Percentiles rank a stretch among this genome's conserved stretches.
These are phyloP conservation scores for Wickerhamiella vanderwaltii DNA, from an alignment of 805 yeast genomes.

Conservation along the genomic window DNA sequence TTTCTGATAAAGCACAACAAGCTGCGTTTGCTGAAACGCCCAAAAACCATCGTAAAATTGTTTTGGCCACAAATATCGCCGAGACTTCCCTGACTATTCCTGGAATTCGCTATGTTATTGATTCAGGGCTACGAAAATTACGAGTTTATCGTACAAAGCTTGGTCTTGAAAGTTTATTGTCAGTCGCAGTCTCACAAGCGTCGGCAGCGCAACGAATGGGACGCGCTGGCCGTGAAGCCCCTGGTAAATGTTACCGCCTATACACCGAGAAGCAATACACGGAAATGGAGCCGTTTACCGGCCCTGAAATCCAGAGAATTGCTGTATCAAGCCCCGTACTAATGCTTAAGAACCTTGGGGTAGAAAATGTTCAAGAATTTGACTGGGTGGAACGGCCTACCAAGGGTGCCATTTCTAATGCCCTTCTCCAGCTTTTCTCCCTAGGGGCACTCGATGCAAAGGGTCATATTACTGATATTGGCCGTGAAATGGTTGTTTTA, in stretches of 20 bases:
- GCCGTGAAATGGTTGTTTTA: constrained; percentile 74
- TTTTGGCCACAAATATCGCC: constrained; percentile 90
- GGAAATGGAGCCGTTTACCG: constrained; percentile 64
- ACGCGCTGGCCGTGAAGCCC: constrained; percentile 97
- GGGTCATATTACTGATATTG: constrained; percentile 68
- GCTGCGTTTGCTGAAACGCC: constrained; percentile 60
- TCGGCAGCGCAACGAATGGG: constrained; percentile 94
- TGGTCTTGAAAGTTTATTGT: constrained; percentile 82
- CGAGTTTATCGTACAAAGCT: constrained; percentile 90
- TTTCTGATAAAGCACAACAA: constrained; percentile 74
- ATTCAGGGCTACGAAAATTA: constrained; percentile 84
- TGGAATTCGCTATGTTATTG: constrained; percentile 87
- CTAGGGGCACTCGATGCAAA: constrained; percentile 64
- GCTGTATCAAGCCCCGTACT: constrained; percentile 77
- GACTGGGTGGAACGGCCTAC: constrained; percentile 91
- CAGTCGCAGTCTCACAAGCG: constrained; percentile 87
- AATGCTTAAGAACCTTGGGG: constrained; percentile 71
- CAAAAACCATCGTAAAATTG: constrained; percentile 65
- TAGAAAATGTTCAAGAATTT: constrained; percentile 75
- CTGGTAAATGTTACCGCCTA: constrained; percentile 79
- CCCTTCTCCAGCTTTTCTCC: constrained; percentile 64
- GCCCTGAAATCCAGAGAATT: constrained; percentile 81
- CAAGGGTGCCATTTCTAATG: constrained; percentile 57
- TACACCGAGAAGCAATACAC: constrained; percentile 61
- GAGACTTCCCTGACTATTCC: constrained; percentile 95